Evolutionary conservation across 1,284 basidiomycete genomes (phyloP).

Genomic region (Porogramme epimiltina): DNA sequence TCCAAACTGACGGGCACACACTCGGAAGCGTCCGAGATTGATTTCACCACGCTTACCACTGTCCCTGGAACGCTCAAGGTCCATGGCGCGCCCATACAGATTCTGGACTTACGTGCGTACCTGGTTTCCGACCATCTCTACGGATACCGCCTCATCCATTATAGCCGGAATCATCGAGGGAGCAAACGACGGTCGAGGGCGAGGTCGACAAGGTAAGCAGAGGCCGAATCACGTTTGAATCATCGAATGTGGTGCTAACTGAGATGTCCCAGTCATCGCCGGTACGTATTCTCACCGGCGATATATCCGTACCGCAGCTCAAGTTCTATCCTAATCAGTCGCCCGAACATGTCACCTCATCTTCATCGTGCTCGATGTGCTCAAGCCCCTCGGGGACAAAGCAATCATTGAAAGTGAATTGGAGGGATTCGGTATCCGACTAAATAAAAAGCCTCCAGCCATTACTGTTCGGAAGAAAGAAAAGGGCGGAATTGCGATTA

Average conservation of each 20-base stretch:
- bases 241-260: neutral
- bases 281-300: constrained; percentile 48
- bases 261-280: constrained; percentile 64
- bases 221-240: neutral
- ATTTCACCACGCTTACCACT: constrained; percentile 93
- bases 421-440: constrained; percentile 95
- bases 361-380: constrained; percentile 97
- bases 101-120: constrained; percentile 79
- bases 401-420: constrained; percentile 89
- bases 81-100: constrained; percentile 92
- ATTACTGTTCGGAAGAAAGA: constrained; percentile 92
- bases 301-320: neutral
- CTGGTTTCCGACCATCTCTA: constrained; percentile 5
- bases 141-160: constrained; percentile 3
- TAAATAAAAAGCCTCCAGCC: constrained; percentile 95
- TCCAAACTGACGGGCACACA: constrained; percentile 97
- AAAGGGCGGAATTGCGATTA: constrained; percentile 91
- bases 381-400: constrained; percentile 96
- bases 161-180: constrained; percentile 98
- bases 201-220: constrained; percentile 88
- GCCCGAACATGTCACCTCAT: constrained; percentile 98
- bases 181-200: constrained; percentile 96
- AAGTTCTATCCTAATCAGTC: constrained; percentile 49
- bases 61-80: constrained; percentile 96
- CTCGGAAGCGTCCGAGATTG: constrained; percentile 97